These are phyloP conservation scores for Neopestalotiopsis clavispora DNA, from an alignment of 2,329 filamentous ascomycete genomes.

Conservation along the genomic window DNA sequence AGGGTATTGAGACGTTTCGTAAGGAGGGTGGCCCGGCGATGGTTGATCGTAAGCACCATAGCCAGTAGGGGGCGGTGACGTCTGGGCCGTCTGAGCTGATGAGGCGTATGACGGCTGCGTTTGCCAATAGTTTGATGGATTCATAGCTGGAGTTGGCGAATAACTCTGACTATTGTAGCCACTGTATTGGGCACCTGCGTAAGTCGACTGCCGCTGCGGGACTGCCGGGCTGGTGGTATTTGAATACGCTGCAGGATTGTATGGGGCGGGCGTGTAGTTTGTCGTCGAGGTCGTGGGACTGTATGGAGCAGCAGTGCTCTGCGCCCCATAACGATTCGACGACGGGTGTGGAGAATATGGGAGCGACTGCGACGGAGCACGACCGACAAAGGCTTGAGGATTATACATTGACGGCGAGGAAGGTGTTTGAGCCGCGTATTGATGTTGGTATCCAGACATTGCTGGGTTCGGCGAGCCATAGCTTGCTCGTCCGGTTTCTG, in stretches of 20 bases:
- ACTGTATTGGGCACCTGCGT: slow-evolving; percentile 47
- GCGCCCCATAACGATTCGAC: slow-evolving; percentile 26
- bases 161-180: slow-evolving; percentile 49
- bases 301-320: slow-evolving; percentile 27
- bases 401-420: slow-evolving; percentile 67
- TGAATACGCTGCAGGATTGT: slow-evolving; percentile 66
- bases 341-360: slow-evolving; percentile 53
- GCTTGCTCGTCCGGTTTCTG: slow-evolving; percentile 39
- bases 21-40: slow-evolving; percentile 29
- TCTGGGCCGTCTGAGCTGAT: slow-evolving; percentile 30
- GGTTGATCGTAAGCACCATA: slow-evolving; percentile 47
- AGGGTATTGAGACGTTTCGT: slow-evolving; percentile 32
- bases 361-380: slow-evolving; percentile 57
- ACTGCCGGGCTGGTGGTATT: slow-evolving; percentile 39
- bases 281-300: slow-evolving; percentile 41
- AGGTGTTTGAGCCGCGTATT: slow-evolving; percentile 52
- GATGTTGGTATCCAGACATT: slow-evolving; percentile 57
- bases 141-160: slow-evolving; percentile 31
- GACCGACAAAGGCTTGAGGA: slow-evolving; percentile 64
- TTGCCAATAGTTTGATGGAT: slow-evolving; percentile 36
- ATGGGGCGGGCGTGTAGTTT: slow-evolving; percentile 57
- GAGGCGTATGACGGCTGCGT: slow-evolving; percentile 32
- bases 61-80: slow-evolving; percentile 33
- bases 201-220: slow-evolving; percentile 57
- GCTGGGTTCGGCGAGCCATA: slow-evolving; percentile 51